Evolutionary conservation across 345 rosid species (phyloP).

Genomic region (Lepidium africanum): DNA sequence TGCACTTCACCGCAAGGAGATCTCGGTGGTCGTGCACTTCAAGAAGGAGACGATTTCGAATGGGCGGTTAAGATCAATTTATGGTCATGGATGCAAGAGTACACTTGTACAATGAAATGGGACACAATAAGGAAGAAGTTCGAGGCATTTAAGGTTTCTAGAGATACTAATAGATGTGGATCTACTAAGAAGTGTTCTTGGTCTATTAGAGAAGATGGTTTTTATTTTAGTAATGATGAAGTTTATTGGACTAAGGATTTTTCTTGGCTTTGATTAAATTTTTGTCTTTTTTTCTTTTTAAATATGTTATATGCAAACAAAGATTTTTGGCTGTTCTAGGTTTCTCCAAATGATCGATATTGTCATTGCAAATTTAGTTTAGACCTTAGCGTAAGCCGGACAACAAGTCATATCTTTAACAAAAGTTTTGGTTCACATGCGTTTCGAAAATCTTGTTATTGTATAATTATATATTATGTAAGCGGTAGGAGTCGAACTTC

Average conservation of each 20-base stretch:
- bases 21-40: constrained; percentile 91
- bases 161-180: constrained; percentile 56
- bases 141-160: constrained; percentile 51
- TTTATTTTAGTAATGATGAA: constrained; percentile 81
- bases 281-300: too few species aligned
- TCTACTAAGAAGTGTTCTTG: constrained; percentile 66
- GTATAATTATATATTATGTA: too few species aligned
- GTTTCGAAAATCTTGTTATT: too few species aligned
- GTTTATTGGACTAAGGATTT: constrained; percentile 78
- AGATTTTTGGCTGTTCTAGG: too few species aligned
- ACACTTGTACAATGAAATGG: constrained; percentile 79
- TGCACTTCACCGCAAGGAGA: constrained; percentile 55
- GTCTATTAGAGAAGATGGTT: constrained; percentile 83
- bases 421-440: too few species aligned
- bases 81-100: constrained; percentile 33
- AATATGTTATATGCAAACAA: too few species aligned
- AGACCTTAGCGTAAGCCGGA: too few species aligned
- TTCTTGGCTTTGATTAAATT: constrained; percentile 26
- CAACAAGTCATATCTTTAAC: too few species aligned
- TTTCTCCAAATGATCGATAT: too few species aligned
- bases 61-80: constrained; percentile 51
- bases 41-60: constrained; percentile 82
- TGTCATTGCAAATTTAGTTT: too few species aligned
- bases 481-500: too few species aligned
- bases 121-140: constrained; percentile 46